phyloP scores from a whole-genome alignment of 805 yeast genomes.

The Blastobotrys chiropterorum region DNA sequence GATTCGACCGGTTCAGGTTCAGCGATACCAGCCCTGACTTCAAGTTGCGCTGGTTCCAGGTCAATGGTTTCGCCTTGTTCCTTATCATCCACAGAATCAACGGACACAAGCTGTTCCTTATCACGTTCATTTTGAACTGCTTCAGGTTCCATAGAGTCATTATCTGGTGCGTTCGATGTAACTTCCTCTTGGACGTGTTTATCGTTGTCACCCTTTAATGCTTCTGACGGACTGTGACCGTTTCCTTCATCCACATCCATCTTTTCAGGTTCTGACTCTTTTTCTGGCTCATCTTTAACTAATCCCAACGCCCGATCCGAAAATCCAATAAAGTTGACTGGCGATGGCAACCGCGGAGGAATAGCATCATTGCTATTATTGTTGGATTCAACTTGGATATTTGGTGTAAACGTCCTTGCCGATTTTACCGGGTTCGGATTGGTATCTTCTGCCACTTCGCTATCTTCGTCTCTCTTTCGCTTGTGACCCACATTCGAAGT shows the following conservation, averaged over 20 bases:
- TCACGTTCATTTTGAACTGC: constrained; percentile 3
- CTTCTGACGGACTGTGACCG: neutral
- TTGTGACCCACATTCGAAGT: neutral
- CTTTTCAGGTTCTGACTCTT: neutral
- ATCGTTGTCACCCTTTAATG: neutral
- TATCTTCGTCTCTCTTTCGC: neutral
- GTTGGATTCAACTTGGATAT: constrained; percentile 2
- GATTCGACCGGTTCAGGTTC: neutral
- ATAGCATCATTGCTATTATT: constrained; percentile 1
- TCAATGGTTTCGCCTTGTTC: too few species aligned
- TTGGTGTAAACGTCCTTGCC: neutral
- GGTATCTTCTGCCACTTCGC: neutral
- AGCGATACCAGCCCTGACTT: neutral
- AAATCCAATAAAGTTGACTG: constrained; percentile 4
- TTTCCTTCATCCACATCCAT: neutral
- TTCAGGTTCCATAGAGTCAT: neutral
- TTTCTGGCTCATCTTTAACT: neutral
- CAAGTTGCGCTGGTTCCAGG: neutral
- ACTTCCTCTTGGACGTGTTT: neutral
- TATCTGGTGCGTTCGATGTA: neutral
- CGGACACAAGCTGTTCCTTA: neutral
- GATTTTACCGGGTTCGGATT: neutral
- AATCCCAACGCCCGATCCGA: constrained; percentile 2
- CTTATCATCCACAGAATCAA: too few species aligned
- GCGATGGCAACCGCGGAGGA: neutral